phyloP scores from a whole-genome alignment of 2,329 filamentous ascomycete species.

The Penicillium sp. region DNA sequence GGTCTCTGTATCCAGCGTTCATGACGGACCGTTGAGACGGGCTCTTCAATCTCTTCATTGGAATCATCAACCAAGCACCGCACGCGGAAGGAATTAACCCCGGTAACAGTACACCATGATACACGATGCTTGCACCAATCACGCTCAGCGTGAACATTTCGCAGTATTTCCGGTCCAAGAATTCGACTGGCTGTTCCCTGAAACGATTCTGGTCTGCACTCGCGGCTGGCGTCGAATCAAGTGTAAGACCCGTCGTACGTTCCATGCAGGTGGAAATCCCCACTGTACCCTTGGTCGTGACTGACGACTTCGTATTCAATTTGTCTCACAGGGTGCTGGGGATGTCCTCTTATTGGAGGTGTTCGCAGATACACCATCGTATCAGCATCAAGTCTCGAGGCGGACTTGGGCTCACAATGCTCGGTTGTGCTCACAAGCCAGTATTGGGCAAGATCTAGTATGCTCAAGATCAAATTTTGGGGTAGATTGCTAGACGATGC shows the following conservation, averaged over 20 bases:
- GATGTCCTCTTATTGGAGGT: neutral
- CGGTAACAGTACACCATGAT: neutral
- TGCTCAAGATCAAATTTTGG: neutral
- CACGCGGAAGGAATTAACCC: neutral
- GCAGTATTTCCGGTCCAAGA: neutral
- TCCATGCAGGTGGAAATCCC: neutral
- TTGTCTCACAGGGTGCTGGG: neutral
- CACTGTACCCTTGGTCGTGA: conserved; percentile 1
- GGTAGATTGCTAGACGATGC: neutral
- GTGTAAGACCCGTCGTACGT: conserved; percentile 1
- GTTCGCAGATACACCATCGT: conserved; percentile 1
- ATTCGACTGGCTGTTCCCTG: neutral
- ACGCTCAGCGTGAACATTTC: neutral
- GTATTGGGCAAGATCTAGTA: conserved; percentile 1
- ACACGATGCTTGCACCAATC: neutral
- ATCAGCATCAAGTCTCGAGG: neutral
- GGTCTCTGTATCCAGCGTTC: neutral
- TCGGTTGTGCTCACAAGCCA: neutral
- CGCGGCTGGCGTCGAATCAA: conserved; percentile 2
- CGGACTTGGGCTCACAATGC: neutral
- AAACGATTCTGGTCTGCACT: neutral
- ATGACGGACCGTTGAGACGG: neutral
- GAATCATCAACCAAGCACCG: neutral
- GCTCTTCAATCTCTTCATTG: neutral
- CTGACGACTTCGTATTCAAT: conserved; percentile 1